phyloP scores from a whole-genome alignment of 495 filamentous ascomycete genomes.

The Friedmanniomyces simplex region DNA sequence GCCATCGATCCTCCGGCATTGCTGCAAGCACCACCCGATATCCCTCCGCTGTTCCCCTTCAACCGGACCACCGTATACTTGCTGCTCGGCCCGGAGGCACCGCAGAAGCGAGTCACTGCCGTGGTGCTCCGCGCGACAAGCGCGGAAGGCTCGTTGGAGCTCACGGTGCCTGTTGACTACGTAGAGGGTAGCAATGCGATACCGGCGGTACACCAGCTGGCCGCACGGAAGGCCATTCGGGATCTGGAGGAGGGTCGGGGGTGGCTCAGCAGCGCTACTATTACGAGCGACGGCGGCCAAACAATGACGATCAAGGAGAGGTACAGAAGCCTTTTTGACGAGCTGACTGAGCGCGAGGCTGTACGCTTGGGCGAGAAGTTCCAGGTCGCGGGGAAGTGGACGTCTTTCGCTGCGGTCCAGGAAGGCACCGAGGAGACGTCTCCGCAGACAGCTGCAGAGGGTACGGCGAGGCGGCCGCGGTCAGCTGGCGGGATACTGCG shows the following conservation, averaged over 20 bases:
- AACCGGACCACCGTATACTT: conserved; percentile 53
- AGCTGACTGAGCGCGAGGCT: conserved; percentile 52
- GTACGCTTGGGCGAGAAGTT: conserved; percentile 52
- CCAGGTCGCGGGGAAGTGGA: conserved; percentile 57
- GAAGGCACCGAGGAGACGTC: conserved; percentile 18
- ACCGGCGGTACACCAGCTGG: conserved; percentile 58
- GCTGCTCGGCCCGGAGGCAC: conserved; percentile 42
- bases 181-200: conserved; percentile 34
- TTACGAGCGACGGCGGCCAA: conserved; percentile 28
- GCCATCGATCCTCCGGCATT: conserved; percentile 40
- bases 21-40: conserved; percentile 50
- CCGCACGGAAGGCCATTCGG: conserved; percentile 52
- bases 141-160: conserved; percentile 43
- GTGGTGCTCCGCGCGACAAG: conserved; percentile 48
- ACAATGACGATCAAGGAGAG: conserved; percentile 36
- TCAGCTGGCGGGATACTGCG: too few species aligned
- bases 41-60: conserved; percentile 56
- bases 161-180: conserved; percentile 48
- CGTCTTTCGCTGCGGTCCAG: conserved; percentile 59
- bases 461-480: too few species aligned
- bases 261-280: conserved; percentile 46
- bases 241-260: conserved; percentile 61
- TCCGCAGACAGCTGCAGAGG: too few species aligned
- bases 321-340: conserved; percentile 38
- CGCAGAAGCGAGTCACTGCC: conserved; percentile 40